Conservation (phyloP, 768 basidiomycete genomes). For the Xerocomus spinulosus region DNA sequence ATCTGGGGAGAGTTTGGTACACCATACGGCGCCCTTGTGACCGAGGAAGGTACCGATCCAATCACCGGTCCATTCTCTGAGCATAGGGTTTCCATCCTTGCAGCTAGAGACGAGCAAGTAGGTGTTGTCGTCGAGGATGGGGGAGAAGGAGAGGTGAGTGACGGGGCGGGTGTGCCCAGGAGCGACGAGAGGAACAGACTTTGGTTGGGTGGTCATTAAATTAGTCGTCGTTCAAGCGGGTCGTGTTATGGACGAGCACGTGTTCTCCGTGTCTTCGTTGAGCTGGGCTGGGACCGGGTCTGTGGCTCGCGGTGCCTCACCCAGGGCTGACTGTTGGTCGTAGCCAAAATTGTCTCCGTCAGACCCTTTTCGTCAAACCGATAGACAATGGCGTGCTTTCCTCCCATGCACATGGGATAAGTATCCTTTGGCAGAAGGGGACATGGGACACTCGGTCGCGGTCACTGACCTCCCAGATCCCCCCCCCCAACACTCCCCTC, state of each 20-base stretch:
- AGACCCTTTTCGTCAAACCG: slow-evolving; percentile 1
- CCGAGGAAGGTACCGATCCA: slow-evolving; percentile 95
- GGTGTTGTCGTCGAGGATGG: slow-evolving; percentile 76
- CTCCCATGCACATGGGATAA: slow-evolving; percentile 14
- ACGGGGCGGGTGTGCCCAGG: slow-evolving; percentile 86
- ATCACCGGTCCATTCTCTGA: slow-evolving; percentile 96
- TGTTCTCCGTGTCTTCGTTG: too few species aligned
- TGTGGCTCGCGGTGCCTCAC: too few species aligned
- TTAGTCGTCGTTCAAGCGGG: too few species aligned
- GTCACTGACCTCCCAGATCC: background rate
- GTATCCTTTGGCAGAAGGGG: background rate
- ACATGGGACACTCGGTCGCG: too few species aligned
- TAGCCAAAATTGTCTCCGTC: background rate
- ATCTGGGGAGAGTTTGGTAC: slow-evolving; percentile 85
- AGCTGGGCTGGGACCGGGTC: too few species aligned
- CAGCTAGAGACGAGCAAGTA: slow-evolving; percentile 94
- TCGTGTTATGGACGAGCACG: too few species aligned
- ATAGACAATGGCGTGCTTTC: slow-evolving; percentile 16
- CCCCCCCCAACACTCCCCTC: too few species aligned
- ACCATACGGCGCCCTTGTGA: slow-evolving; percentile 96
- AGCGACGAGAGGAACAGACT: slow-evolving; percentile 75
- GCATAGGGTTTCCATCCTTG: slow-evolving; percentile 98
- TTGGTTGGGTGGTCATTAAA: slow-evolving; percentile 54
- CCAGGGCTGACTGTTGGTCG: background rate
- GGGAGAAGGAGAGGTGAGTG: slow-evolving; percentile 90